Evolutionary conservation across 148 eudicot species (phyloP), one percentile per base, ranked within the genome.

Genomic region (Silene latifolia): DNA sequence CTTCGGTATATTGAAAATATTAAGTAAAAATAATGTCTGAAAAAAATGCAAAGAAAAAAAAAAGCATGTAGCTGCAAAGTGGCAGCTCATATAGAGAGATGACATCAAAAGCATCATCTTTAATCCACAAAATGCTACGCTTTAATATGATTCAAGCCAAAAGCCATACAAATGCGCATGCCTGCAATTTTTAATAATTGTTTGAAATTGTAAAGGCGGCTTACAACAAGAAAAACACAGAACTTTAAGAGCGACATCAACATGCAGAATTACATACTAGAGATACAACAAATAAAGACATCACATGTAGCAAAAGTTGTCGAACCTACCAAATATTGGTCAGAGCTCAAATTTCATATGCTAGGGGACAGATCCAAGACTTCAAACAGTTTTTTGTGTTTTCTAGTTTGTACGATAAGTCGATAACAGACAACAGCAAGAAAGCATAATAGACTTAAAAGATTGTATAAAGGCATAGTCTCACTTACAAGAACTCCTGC

Each of bases 401-500:
- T 62, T 24, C 13, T 20, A 0, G 7, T 66, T 46, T 20, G 11
- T 46, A 13, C 21, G 8, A 46, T n/a, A n/a, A n/a, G n/a, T n/a
- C n/a, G n/a, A n/a, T 21, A 69, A 67, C 7, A 17, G 23, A 35
- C 13, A 61, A 18, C 67, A 51, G 24, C 70, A 47, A 17, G 14
- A 64, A 54, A 65, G 58, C 46, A 51, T 42, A 62, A 47, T 21
- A 9, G 67, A 51, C 32, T 19, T 27, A 44, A 24, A 20, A 20
- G 5, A 67, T 51, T 13, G 57, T 44, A 53, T 44, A 73, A 76
- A 35, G 73, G 23, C 15, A 15, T 12, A 39, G 17, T 23, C 67
- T 57, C 9, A 84, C 96, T 90, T 79, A 95, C 99, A 25, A 95
- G 87, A 72, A 95, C 84, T 47, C 99, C 97, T 39, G 96, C 96